phyloP scores from a whole-genome alignment of 129 eudicot genomes.

The Flaveria trinervia region DNA sequence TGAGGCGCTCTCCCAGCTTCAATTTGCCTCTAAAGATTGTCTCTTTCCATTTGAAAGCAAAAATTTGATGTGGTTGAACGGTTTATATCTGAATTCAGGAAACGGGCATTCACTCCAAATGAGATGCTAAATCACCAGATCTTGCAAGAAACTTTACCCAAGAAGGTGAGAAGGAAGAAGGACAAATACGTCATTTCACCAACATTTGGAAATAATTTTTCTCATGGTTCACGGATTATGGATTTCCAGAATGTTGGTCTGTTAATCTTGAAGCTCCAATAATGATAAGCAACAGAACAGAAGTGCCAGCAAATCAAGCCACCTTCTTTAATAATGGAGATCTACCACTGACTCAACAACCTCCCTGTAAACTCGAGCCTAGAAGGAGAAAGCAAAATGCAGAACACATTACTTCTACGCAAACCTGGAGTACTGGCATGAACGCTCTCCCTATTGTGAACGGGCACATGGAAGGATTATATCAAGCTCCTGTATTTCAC shows the following conservation, averaged over 20 bases:
- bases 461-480: constrained; percentile 25
- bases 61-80: constrained; percentile 36
- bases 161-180: constrained; percentile 36
- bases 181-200: constrained; percentile 18
- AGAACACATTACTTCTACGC: constrained; percentile 22
- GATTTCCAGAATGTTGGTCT: constrained; percentile 31
- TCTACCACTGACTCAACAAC: constrained; percentile 12
- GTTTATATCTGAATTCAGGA: constrained; percentile 46
- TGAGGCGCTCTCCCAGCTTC: constrained; percentile 52
- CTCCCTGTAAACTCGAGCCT: constrained; percentile 36
- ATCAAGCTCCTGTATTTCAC: constrained; percentile 13
- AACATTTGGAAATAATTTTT: background rate
- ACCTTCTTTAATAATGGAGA: background rate
- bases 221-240: constrained; percentile 27
- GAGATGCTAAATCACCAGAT: constrained; percentile 12
- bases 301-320: constrained; percentile 22
- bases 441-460: background rate
- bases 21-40: constrained; percentile 47
- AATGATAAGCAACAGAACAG: constrained; percentile 30
- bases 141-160: constrained; percentile 31
- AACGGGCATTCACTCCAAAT: constrained; percentile 32
- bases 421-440: constrained; percentile 11
- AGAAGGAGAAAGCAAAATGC: constrained; percentile 28
- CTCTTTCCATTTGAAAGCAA: constrained; percentile 35
- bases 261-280: constrained; percentile 20